These are phyloP conservation scores for Exserohilum turcica DNA, from an alignment of 2,329 filamentous ascomycete genomes.

Conservation along the genomic window DNA sequence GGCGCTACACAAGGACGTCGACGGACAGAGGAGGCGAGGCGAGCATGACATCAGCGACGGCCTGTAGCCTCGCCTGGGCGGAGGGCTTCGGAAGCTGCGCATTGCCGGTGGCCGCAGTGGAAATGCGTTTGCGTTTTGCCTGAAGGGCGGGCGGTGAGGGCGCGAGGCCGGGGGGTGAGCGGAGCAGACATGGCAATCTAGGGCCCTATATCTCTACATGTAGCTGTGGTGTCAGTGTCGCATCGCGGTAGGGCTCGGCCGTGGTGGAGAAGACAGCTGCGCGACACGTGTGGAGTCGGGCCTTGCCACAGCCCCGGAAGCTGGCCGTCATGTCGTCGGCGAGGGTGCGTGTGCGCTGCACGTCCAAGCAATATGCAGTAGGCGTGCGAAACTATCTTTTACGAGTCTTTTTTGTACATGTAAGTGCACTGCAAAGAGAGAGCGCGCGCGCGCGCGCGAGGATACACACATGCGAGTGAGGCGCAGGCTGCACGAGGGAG, in stretches of 20 bases:
- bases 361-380: too few species aligned
- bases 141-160: slow-evolving; percentile 31
- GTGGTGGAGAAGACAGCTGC: slow-evolving; percentile 13
- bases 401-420: too few species aligned
- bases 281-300: slow-evolving; percentile 25
- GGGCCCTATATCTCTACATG: slow-evolving; percentile 12
- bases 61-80: slow-evolving; percentile 31
- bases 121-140: slow-evolving; percentile 28
- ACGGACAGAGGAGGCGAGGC: slow-evolving; percentile 5
- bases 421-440: too few species aligned
- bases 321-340: not conserved
- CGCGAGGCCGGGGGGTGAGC: slow-evolving; percentile 18
- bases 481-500: too few species aligned
- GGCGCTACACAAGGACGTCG: slow-evolving; percentile 14
- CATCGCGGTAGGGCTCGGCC: too few species aligned
- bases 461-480: too few species aligned
- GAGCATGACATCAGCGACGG: slow-evolving; percentile 25
- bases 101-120: slow-evolving; percentile 27
- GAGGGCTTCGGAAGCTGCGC: slow-evolving; percentile 18
- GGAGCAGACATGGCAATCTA: slow-evolving; percentile 31
- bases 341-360: not conserved
- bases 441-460: too few species aligned
- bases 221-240: too few species aligned
- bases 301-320: slow-evolving; percentile 3
- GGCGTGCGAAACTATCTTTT: too few species aligned